Evolutionary conservation across 257 asterid species (phyloP).

Genomic region (Jacaranda copaia): DNA sequence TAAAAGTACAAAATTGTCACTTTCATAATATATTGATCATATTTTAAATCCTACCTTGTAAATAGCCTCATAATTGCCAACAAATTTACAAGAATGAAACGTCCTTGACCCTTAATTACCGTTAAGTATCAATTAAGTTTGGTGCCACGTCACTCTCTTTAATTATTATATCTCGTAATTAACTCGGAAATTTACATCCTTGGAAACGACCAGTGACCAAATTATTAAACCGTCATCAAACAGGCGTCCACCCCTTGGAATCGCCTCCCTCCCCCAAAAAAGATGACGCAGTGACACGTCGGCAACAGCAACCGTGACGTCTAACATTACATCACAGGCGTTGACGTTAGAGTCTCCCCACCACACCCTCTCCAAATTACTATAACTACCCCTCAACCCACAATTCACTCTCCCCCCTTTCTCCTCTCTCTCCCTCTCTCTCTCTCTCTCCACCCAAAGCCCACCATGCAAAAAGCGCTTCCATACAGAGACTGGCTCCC

Average conservation of each 20-base stretch:
- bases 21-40: too few relatives aligned
- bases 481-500: slow-evolving; percentile 44
- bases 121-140: neutral
- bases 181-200: neutral
- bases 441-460: neutral
- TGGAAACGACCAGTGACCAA: neutral
- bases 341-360: slow-evolving; percentile 41
- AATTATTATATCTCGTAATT: neutral
- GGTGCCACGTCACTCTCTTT: neutral
- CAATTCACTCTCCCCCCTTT: neutral
- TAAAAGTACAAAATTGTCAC: too few relatives aligned
- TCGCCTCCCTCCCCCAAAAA: neutral
- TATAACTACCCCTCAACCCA: slow-evolving; percentile 39
- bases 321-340: slow-evolving; percentile 38
- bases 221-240: slow-evolving; percentile 18
- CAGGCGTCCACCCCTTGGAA: slow-evolving; percentile 16
- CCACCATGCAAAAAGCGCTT: slow-evolving; percentile 63
- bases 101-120: too few relatives aligned
- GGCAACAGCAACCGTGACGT: slow-evolving; percentile 41
- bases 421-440: neutral
- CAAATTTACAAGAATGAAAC: neutral
- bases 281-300: slow-evolving; percentile 31
- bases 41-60: neutral
- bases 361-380: slow-evolving; percentile 1
- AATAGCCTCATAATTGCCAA: neutral